phyloP scores from a whole-genome alignment of 768 basidiomycete genomes.

The Amanita pseudoporphyria region DNA sequence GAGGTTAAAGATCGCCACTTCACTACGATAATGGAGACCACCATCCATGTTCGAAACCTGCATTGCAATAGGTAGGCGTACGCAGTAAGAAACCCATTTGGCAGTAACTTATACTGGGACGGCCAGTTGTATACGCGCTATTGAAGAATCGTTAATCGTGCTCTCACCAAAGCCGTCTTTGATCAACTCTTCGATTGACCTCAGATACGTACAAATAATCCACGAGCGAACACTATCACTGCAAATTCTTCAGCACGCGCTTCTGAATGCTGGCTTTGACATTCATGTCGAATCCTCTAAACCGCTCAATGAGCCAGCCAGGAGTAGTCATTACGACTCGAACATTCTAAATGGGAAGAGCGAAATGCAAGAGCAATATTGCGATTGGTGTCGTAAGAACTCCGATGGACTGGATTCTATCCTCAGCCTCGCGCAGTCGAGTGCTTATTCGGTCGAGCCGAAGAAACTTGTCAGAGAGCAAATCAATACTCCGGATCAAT shows the following conservation, averaged over 20 bases:
- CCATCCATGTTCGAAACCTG: slow-evolving; percentile 31
- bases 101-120: background rate
- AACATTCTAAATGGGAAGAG: background rate
- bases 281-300: slow-evolving; percentile 8
- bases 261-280: slow-evolving; percentile 41
- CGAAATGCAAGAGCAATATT: background rate
- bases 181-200: slow-evolving; percentile 35
- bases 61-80: slow-evolving; percentile 37
- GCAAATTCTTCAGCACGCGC: slow-evolving; percentile 22
- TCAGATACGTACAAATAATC: slow-evolving; percentile 32
- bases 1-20: background rate
- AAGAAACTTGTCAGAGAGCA: background rate
- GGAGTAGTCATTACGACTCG: background rate
- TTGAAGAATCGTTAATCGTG: slow-evolving; percentile 27
- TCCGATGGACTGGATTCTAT: background rate
- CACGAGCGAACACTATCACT: slow-evolving; percentile 22
- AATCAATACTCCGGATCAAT: background rate
- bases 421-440: background rate
- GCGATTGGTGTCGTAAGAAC: background rate
- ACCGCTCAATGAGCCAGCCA: background rate
- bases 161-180: slow-evolving; percentile 29
- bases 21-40: slow-evolving; percentile 6
- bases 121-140: slow-evolving; percentile 36
- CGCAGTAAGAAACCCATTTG: background rate
- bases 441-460: background rate